Evolutionary conservation across 371 early-diverging fungal species (phyloP).

Genomic region (Quaeritorhiza haematococci): DNA sequence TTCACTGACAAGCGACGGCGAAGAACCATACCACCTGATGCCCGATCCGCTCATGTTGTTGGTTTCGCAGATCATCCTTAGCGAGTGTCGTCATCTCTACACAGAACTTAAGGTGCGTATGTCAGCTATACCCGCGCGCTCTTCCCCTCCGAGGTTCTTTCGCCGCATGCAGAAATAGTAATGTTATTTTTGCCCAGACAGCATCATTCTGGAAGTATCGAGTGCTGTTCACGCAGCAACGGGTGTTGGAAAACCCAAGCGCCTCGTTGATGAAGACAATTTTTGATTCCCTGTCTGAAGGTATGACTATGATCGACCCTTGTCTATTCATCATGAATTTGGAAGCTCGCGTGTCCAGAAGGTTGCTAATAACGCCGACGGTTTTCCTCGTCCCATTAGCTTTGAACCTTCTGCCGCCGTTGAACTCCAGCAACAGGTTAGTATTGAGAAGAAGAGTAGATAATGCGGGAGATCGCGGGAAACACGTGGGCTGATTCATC

Average conservation of each 20-base stretch:
- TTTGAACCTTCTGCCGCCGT: too few relatives aligned
- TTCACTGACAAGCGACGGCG: slow-evolving; percentile 69
- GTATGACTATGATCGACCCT: slow-evolving; percentile 4
- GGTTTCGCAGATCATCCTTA: slow-evolving; percentile 59
- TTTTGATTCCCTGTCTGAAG: slow-evolving; percentile 30
- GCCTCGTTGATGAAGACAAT: slow-evolving; percentile 57
- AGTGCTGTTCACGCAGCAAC: slow-evolving; percentile 70
- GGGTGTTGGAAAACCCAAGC: slow-evolving; percentile 78
- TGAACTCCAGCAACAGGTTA: too few relatives aligned
- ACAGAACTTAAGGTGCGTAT: slow-evolving; percentile 12
- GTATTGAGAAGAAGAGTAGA: too few relatives aligned
- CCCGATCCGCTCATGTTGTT: slow-evolving; percentile 63
- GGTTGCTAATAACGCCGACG: too few relatives aligned
- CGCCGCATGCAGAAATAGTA: too few relatives aligned
- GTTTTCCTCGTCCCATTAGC: too few relatives aligned
- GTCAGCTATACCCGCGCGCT: slow-evolving; percentile 6
- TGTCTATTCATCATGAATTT: background rate
- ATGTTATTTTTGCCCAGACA: slow-evolving; percentile 8
- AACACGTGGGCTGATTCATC: background rate
- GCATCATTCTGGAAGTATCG: slow-evolving; percentile 73
- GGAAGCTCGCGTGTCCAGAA: too few relatives aligned
- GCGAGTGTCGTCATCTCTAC: slow-evolving; percentile 30
- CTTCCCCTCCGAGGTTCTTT: slow-evolving; percentile 15
- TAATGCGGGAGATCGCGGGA: background rate
- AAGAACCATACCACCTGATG: slow-evolving; percentile 77